Base-by-base conservation (phyloP, 176 grass and related monocot species). In the Aegilops umbellulata region DNA sequence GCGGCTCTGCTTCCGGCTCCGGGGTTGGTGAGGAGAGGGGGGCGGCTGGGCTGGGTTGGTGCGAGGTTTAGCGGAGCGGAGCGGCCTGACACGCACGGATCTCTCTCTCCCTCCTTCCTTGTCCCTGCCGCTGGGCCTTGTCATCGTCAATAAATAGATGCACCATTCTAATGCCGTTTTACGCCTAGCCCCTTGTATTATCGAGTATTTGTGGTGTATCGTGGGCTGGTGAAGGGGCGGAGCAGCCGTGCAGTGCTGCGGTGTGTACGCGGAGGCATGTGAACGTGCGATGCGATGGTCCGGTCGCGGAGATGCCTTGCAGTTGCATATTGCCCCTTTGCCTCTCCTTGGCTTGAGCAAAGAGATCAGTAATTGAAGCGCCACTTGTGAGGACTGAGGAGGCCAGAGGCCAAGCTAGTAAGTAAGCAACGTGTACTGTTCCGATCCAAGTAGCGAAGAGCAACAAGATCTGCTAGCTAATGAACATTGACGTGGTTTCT, bases 91-190 rank as follows among this genome's bases (percentile, higher is more conserved):
- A 51, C 65, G n/a, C 8, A 17, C 26, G 2, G 29, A 31, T 19
- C 29, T 30, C 10, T 71, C 20, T 3, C 13, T 74, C 29, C 74
- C 2, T 10, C 34, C 9, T 11, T 42, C 3, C 38, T 41, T 41
- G 8, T 15, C 17, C 23, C 2, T 34, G 29, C 24, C 74, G 65
- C 0, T 57, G 53, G 53, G 8, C 53, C 7, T 57, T 57, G 19
- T 86, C 84, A 23, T 29, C 74, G 44, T 90, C 42, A 1, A 51
- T 86, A 90, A 82, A 80, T 71, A 82, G 84, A 57, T 68, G 17
- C 24, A 3, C 26, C 23, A 13, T 41, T 9, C 16, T 1, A 5
- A 1, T 39, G 30, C 7, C 17, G 0, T 74, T 90, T 83, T 87
- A 13, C 80, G 17, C 2, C 1, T 1, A 9, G 4, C 0, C 2